Evolutionary conservation across 306 rosid species (phyloP).

Genomic region (Cicer judaicum): DNA sequence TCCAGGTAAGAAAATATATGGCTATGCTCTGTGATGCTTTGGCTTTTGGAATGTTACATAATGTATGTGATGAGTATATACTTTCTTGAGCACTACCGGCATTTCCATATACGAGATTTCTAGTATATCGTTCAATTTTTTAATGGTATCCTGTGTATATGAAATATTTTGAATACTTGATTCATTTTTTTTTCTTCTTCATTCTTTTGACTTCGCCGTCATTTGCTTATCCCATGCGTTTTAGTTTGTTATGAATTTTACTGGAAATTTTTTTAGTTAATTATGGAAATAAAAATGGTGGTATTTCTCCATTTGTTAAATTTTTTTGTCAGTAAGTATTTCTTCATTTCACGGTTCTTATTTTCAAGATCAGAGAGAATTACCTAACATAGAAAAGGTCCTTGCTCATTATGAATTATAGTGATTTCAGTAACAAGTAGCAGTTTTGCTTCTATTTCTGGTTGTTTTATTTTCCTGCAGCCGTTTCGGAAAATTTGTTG

Average conservation of each 20-base stretch:
- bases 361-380: slow-evolving; percentile 36
- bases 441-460: slow-evolving; percentile 44
- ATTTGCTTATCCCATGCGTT: slow-evolving; percentile 22
- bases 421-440: slow-evolving; percentile 39
- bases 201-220: slow-evolving; percentile 29
- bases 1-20: slow-evolving; percentile 71
- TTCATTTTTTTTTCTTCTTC: slow-evolving; percentile 30
- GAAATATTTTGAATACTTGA: slow-evolving; percentile 20
- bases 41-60: slow-evolving; percentile 30
- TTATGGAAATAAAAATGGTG: slow-evolving; percentile 31
- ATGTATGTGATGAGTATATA: slow-evolving; percentile 13
- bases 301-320: slow-evolving; percentile 25
- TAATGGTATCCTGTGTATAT: neutral
- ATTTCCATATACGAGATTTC: slow-evolving; percentile 40
- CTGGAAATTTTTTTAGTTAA: neutral
- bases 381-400: slow-evolving; percentile 22
- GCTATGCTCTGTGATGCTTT: slow-evolving; percentile 32
- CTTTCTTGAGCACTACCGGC: slow-evolving; percentile 30
- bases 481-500: slow-evolving; percentile 94
- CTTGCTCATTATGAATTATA: slow-evolving; percentile 39
- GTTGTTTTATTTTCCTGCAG: slow-evolving; percentile 59
- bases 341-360: slow-evolving; percentile 34
- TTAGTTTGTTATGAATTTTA: slow-evolving; percentile 28
- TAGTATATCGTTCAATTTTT: slow-evolving; percentile 25
- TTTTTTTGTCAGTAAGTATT: slow-evolving; percentile 8